Evolutionary conservation across 2,329 filamentous ascomycete species (phyloP).

Genomic region (Pseudocercospora vitis): DNA sequence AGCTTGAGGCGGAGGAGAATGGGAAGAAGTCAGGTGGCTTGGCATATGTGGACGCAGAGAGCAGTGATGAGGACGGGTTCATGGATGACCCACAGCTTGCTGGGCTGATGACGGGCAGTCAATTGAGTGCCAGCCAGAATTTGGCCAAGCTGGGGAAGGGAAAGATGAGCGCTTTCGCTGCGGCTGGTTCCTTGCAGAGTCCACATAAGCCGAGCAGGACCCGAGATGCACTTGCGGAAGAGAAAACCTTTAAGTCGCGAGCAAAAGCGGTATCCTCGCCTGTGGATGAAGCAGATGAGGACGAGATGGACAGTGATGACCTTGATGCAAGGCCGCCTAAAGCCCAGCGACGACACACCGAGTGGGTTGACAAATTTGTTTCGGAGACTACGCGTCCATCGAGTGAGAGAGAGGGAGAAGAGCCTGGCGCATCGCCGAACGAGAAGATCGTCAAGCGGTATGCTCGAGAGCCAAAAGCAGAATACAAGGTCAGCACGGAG

Average conservation of each 20-base stretch:
- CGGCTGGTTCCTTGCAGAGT: slow-evolving; percentile 33
- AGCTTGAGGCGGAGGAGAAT: slow-evolving; percentile 33
- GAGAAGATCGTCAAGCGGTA: slow-evolving; percentile 25
- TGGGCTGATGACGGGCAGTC: slow-evolving; percentile 37
- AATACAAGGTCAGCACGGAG: not conserved
- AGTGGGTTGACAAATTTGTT: not conserved
- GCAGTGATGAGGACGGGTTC: slow-evolving; percentile 28
- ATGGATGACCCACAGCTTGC: slow-evolving; percentile 37
- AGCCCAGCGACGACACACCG: not conserved
- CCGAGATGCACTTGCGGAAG: slow-evolving; percentile 9
- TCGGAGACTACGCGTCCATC: not conserved
- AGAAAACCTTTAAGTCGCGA: not conserved
- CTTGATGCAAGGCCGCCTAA: slow-evolving; percentile 21
- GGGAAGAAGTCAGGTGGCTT: slow-evolving; percentile 33
- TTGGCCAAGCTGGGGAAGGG: slow-evolving; percentile 24
- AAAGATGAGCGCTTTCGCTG: slow-evolving; percentile 34
- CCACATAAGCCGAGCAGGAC: slow-evolving; percentile 26
- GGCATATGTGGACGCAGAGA: slow-evolving; percentile 18
- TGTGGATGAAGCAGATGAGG: slow-evolving; percentile 13
- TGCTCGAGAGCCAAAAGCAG: slow-evolving; percentile 5
- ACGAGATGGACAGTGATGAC: slow-evolving; percentile 27
- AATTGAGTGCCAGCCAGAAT: slow-evolving; percentile 23
- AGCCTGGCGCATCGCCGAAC: not conserved
- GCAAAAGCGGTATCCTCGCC: not conserved
- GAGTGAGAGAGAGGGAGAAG: slow-evolving; percentile 10